phyloP scores from a whole-genome alignment of 345 rosid genomes.

The Mercurialis annua region DNA sequence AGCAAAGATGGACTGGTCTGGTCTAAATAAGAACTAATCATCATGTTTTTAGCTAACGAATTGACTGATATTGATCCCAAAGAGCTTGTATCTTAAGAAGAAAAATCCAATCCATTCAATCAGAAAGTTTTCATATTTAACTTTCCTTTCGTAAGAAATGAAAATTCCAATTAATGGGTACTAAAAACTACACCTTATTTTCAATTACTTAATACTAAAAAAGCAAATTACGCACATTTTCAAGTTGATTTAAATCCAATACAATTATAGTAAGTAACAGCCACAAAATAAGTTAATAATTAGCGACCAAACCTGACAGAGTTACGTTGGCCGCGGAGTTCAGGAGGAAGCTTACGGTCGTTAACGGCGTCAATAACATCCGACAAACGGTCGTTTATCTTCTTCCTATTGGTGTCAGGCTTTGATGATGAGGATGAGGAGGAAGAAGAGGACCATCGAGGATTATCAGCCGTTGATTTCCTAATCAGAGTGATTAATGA shows the following conservation, averaged over 20 bases:
- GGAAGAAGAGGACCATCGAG: conserved; percentile 29
- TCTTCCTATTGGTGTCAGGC: conserved; percentile 50
- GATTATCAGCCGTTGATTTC: conserved; percentile 13
- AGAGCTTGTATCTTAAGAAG: background rate
- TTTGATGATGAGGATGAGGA: conserved; percentile 34
- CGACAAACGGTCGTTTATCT: conserved; percentile 57
- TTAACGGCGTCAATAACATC: conserved; percentile 65
- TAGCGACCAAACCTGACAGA: conserved; percentile 51
- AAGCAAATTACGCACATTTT: too few species aligned
- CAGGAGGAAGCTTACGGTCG: conserved; percentile 84
- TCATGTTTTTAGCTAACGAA: too few species aligned
- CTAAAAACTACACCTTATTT: background rate
- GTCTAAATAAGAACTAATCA: too few species aligned
- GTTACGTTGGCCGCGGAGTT: conserved; percentile 81
- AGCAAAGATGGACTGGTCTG: too few species aligned
- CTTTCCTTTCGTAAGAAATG: background rate
- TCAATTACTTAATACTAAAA: background rate
- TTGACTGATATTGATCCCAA: too few species aligned
- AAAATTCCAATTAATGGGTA: background rate
- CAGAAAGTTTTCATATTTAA: background rate
- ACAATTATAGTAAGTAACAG: background rate
- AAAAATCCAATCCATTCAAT: background rate
- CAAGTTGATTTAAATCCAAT: background rate
- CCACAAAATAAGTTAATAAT: too few species aligned
- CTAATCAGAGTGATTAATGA: conserved; percentile 12